Evolutionary conservation across 2,329 filamentous ascomycete species (phyloP).

Genomic region (Fusarium acutatum): DNA sequence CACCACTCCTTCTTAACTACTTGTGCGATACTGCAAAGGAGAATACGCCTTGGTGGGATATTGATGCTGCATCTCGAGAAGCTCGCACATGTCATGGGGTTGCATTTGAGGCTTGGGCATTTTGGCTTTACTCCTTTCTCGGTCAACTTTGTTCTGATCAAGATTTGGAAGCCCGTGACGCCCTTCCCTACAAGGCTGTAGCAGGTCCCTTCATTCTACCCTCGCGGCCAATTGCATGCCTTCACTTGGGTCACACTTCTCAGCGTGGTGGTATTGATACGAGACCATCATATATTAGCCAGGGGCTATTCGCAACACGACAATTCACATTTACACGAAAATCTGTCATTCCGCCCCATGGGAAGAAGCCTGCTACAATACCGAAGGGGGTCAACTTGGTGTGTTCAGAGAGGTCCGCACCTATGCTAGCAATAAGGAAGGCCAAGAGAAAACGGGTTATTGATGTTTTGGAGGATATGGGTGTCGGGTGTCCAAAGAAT

Average conservation of each 20-base stretch:
- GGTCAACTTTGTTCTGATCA: slow-evolving; percentile 49
- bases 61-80: slow-evolving; percentile 42
- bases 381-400: slow-evolving; percentile 18
- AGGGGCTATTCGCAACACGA: slow-evolving; percentile 47
- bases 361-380: slow-evolving; percentile 1
- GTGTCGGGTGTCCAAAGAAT: not conserved
- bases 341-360: not conserved
- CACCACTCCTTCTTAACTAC: slow-evolving; percentile 47
- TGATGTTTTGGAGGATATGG: slow-evolving; percentile 46
- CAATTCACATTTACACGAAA: slow-evolving; percentile 47
- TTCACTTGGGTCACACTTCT: slow-evolving; percentile 50
- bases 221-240: slow-evolving; percentile 49
- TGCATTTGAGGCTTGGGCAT: slow-evolving; percentile 52
- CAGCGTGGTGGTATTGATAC: slow-evolving; percentile 45
- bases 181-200: slow-evolving; percentile 42
- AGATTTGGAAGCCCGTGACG: slow-evolving; percentile 43
- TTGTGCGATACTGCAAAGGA: slow-evolving; percentile 46
- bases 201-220: slow-evolving; percentile 51
- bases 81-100: slow-evolving; percentile 46
- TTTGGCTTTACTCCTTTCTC: slow-evolving; percentile 53
- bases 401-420: slow-evolving; percentile 27
- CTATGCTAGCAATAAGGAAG: slow-evolving; percentile 34
- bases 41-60: slow-evolving; percentile 43
- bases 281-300: slow-evolving; percentile 48
- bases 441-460: slow-evolving; percentile 48